These are phyloP conservation scores for peach (Prunus persica) DNA, from an alignment of 306 rosid species.

Conservation along the genomic window DNA sequence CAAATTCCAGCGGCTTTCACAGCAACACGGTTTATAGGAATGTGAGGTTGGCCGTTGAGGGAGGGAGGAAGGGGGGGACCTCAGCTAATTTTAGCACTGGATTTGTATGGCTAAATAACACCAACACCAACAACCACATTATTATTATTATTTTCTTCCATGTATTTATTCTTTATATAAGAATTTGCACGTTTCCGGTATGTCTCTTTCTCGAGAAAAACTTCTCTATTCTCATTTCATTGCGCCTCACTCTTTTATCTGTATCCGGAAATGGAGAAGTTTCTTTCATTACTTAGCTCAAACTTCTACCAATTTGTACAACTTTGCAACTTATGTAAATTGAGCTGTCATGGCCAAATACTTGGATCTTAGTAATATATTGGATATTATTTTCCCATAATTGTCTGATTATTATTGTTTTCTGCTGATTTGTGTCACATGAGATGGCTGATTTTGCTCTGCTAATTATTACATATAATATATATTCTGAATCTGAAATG, in stretches of 20 bases:
- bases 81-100: neutral
- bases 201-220: too few relatives aligned
- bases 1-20: neutral
- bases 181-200: neutral
- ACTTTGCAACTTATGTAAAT: neutral
- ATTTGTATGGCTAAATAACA: neutral
- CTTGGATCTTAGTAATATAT: too few relatives aligned
- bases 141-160: neutral
- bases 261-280: neutral
- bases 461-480: neutral
- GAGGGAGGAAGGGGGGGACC: neutral
- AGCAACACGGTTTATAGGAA: neutral
- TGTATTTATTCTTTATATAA: neutral
- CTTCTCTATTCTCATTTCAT: too few relatives aligned
- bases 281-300: neutral
- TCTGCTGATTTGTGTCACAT: neutral
- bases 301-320: neutral
- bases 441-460: neutral
- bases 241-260: too few relatives aligned
- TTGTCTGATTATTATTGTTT: neutral
- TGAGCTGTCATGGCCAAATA: neutral
- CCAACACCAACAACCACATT: too few relatives aligned
- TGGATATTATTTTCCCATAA: too few relatives aligned
- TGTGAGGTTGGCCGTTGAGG: neutral
- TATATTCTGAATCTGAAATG: too few relatives aligned